Evolutionary conservation across 495 filamentous ascomycete genomes (phyloP).

Genomic region (Neurospora pannonica): DNA sequence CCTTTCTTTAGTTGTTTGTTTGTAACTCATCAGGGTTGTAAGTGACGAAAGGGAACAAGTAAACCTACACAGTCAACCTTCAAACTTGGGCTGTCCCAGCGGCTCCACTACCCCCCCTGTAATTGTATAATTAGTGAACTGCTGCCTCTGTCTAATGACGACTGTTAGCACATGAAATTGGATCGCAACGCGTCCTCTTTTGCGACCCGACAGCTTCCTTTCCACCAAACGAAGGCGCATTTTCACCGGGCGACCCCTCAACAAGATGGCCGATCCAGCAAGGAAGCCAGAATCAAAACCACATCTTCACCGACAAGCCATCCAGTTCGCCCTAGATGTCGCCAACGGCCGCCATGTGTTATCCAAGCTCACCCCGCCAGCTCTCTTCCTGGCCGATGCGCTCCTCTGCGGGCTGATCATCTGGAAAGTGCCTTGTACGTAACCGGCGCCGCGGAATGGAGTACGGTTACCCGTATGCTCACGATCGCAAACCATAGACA

Average conservation of each 20-base stretch:
- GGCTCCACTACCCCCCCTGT: neutral
- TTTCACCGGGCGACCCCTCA: neutral
- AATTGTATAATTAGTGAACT: neutral
- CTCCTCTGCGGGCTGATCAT: constrained; percentile 67
- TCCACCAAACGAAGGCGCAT: neutral
- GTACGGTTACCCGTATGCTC: neutral
- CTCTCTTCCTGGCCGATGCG: constrained; percentile 65
- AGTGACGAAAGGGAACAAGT: neutral
- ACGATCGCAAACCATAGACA: constrained; percentile 50
- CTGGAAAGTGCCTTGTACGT: constrained; percentile 77
- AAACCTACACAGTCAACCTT: neutral
- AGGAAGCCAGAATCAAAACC: constrained; percentile 4
- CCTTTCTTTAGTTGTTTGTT: neutral
- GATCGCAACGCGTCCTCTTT: neutral
- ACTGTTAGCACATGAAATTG: neutral
- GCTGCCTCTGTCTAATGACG: neutral
- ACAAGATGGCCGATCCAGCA: neutral
- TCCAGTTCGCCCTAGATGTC: constrained; percentile 23
- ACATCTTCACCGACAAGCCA: constrained; percentile 6
- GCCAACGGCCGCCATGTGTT: constrained; percentile 32
- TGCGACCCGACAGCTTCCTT: neutral
- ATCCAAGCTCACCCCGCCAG: constrained; percentile 39
- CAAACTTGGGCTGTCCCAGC: neutral
- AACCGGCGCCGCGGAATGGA: neutral
- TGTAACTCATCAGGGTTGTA: neutral